Conservation (phyloP, 805 yeast species). For the Candida broadrunensis region DNA sequence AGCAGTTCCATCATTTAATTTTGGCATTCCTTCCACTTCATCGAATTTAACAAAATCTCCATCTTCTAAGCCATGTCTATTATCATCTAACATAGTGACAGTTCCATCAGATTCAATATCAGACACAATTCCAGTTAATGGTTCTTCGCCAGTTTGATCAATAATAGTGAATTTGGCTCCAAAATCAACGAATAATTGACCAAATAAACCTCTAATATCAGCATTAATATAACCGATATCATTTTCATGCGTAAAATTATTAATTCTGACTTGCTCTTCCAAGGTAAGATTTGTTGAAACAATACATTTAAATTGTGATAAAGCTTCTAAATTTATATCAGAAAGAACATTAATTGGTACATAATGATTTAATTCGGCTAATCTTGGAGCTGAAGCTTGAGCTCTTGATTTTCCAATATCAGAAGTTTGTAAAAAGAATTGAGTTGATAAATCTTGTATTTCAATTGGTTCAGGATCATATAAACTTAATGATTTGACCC, state of each 20-base stretch:
- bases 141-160: slow-evolving; percentile 93
- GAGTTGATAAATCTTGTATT: slow-evolving; percentile 78
- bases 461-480: slow-evolving; percentile 75
- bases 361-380: slow-evolving; percentile 83
- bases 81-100: slow-evolving; percentile 90
- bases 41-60: slow-evolving; percentile 85
- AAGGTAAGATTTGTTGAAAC: slow-evolving; percentile 78
- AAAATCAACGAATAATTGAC: slow-evolving; percentile 84
- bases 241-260: slow-evolving; percentile 68
- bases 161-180: slow-evolving; percentile 77
- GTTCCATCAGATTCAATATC: slow-evolving; percentile 86
- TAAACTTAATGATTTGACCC: slow-evolving; percentile 85
- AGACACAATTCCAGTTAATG: slow-evolving; percentile 79
- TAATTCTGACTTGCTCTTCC: slow-evolving; percentile 72
- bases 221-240: slow-evolving; percentile 79
- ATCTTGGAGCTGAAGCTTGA: slow-evolving; percentile 56
- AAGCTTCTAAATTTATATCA: slow-evolving; percentile 50
- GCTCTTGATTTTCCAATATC: slow-evolving; percentile 85
- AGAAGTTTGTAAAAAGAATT: slow-evolving; percentile 68
- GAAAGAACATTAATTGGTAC: slow-evolving; percentile 76
- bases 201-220: slow-evolving; percentile 85
- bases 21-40: slow-evolving; percentile 79
- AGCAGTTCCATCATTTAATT: slow-evolving; percentile 69
- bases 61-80: slow-evolving; percentile 90
- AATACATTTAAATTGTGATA: slow-evolving; percentile 67